Base-by-base conservation (phyloP, 305 asterid genomes). In the Rubia peregrina region DNA sequence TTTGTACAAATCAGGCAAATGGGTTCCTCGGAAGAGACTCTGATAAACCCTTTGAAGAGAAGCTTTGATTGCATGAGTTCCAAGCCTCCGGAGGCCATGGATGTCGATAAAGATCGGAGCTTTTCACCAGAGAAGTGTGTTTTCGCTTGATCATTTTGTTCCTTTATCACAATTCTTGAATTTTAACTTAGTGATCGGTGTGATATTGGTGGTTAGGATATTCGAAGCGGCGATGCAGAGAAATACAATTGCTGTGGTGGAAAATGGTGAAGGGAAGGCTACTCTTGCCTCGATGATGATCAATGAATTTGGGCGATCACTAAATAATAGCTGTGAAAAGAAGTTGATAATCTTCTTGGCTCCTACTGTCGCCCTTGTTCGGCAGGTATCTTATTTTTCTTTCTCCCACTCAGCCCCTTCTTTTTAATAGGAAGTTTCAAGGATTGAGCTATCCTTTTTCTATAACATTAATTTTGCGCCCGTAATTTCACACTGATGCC, bases 361-460 rank as follows among this genome's bases (percentile, higher is more conserved):
- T 57, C 92, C 97, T 62, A 88, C 96, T 63, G 96, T 93, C 77
- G 85, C 78, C 76, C 96, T 86, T 80, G 97, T 93, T 17, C 90
- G 80, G 17, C 91, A 87, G 97, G 98, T 70, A 79, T 79, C 78
- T 63, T 60, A 7, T 24, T 62, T 64, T 53, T 4, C 33, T 4
- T 56, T 13, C 10, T 49, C 56, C 21, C 56, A 49, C 17, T 49
- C 17, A 19, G 2, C 21, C 56, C 17, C 2, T 16, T 16, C 3
- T 49, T 49, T 49, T 16, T 16, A 49, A 36, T 36, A 36, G 6
- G 40, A 36, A 36, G 40, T 36, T 36, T 36, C 40, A 36, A 36
- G 40, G 17, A 53, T 19, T n/a, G 10, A 7, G 26, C 19, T n/a
- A 14, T 9, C 41, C 33, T 3, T 13, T 13, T 48, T 14, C 55